Conservation (phyloP, 139 green algal genomes). For the Tetradesmus obliquus region DNA sequence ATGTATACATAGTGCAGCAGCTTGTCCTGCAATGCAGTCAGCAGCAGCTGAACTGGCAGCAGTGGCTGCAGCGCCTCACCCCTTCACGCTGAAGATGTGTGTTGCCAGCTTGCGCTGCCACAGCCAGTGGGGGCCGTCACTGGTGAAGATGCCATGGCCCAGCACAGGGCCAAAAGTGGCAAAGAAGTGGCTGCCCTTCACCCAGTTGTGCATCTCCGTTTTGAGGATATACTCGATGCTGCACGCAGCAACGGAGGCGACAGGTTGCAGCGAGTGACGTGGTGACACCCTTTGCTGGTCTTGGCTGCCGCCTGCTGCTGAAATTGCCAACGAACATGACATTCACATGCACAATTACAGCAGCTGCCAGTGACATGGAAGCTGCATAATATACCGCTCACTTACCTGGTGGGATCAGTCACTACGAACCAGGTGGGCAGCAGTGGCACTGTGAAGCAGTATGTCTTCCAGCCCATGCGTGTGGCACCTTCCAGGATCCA, state of each 20-base stretch:
- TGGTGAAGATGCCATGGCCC: conserved; percentile 43
- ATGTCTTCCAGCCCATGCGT: background rate
- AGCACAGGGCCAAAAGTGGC: conserved; percentile 32
- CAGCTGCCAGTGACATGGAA: background rate
- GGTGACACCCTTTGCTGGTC: too few relatives aligned
- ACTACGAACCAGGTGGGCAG: conserved; percentile 26
- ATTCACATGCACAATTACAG: too few relatives aligned
- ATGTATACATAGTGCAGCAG: too few relatives aligned
- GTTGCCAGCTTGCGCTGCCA: conserved; percentile 50
- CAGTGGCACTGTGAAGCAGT: conserved; percentile 29
- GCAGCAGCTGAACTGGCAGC: background rate
- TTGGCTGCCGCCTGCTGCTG: too few relatives aligned
- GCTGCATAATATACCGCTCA: background rate
- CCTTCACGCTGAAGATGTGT: conserved; percentile 47
- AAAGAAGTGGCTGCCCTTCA: conserved; percentile 20
- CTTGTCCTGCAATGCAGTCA: too few relatives aligned
- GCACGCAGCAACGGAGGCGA: background rate
- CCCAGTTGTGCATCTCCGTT: conserved; percentile 11
- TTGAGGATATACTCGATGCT: conserved; percentile 43
- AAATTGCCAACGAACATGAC: too few relatives aligned
- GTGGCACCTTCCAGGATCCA: conserved; percentile 5
- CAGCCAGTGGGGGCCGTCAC: conserved; percentile 32
- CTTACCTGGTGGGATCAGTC: background rate
- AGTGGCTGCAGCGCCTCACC: background rate
- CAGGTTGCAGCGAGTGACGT: background rate